Evolutionary conservation across 345 rosid species (phyloP).

Genomic region (Limnanthes douglasii): DNA sequence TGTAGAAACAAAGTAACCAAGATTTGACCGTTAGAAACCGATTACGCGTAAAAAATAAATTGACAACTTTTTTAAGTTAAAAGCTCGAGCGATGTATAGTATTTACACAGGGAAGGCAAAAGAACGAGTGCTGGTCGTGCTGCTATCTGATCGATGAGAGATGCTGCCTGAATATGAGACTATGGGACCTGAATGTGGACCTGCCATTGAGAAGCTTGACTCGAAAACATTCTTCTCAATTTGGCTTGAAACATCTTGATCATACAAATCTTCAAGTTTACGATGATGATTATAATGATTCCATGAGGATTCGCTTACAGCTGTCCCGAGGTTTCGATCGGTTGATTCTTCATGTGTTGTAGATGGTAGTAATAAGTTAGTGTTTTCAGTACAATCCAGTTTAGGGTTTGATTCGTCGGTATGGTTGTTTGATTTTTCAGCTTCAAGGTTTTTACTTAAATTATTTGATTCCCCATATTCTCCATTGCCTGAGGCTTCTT

Average conservation of each 20-base stretch:
- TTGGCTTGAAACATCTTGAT: constrained; percentile 13
- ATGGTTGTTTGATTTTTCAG: no score
- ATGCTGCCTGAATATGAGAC: constrained; percentile 57
- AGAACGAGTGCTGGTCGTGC: constrained; percentile 83
- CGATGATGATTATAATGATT: no score
- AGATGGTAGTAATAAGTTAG: no score
- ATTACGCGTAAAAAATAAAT: background rate
- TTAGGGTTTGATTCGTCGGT: no score
- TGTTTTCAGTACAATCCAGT: no score
- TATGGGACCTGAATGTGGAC: constrained; percentile 49
- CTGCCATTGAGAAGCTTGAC: constrained; percentile 64
- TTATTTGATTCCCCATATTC: no score
- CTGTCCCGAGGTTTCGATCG: no score
- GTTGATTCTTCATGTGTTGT: no score
- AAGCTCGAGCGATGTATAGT: background rate
- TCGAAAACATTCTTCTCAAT: constrained; percentile 30
- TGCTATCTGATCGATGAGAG: constrained; percentile 80
- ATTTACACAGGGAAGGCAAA: constrained; percentile 88
- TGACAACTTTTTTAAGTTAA: background rate
- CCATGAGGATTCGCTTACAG: no score
- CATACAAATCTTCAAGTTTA: constrained; percentile 10
- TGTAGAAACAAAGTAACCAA: constrained; percentile 11
- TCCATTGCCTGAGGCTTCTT: no score
- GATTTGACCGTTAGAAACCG: background rate
- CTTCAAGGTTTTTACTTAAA: no score